Evolutionary conservation across 1,284 basidiomycete species (phyloP), one percentile per base, ranked within the genome.

Genomic region (Ceraceosorus guamensis): DNA sequence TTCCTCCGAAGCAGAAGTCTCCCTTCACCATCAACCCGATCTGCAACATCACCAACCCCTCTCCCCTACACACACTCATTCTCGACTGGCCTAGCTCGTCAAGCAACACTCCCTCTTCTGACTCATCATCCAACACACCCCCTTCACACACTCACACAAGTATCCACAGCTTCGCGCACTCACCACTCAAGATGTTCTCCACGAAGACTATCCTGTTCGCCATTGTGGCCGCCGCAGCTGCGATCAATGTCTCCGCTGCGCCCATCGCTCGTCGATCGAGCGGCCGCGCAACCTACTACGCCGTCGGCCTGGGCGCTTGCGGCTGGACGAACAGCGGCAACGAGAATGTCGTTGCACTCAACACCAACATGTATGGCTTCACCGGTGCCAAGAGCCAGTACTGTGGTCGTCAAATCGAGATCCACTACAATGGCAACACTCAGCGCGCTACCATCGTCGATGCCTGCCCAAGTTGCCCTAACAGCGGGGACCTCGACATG

Each of bases 401-500:
- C 52, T 89, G 88, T 73, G 83, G 82, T 68, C 77, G 82, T 75
- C 68, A 66, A n/a, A 84, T 89, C 63, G 82, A 82, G 11, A 86
- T 90, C 67, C 77, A 80, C 0, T 59, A 68, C 50, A 83, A 81
- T 67, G 60, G 65, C 13, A 61, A 80, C n/a, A 81, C 82, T 0
- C 79, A 82, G 5, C 66, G 73, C 13, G 88, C 87, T 0, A 78
- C 75, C 5, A 83, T 90, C 61, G 80, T 80, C 65, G 88, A 89
- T 72, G 80, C 61, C 82, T 89, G 87, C 73, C 82, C 82, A 51
- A 82, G 81, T n/a, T 91, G 88, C 71, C n/a, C n/a, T n/a, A 83
- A 84, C 1, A 81, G 77, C 46, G 84, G 82, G 30, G 87, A 82
- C 24, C 81, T 93, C 52, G 91, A 95, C 79, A 80, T 92, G 62